Percentiles rank a stretch among this genome's conserved stretches.
Conservation (phyloP, 768 basidiomycete species). For the Tylopilus balloui region DNA sequence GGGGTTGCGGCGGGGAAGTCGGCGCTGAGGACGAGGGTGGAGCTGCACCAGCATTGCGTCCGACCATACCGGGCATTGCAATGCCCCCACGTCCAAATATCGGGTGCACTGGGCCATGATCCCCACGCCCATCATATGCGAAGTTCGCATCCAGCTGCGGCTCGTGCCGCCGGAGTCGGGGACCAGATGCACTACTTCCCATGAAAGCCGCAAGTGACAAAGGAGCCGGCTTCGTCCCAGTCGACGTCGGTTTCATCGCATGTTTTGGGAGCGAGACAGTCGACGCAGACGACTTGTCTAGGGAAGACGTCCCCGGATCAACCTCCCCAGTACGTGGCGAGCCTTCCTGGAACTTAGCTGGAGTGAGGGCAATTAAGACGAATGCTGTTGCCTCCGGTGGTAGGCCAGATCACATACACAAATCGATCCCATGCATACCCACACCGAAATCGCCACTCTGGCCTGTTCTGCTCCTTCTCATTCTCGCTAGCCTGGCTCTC, state of each 20-base stretch:
- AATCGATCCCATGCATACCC: slow-evolving; percentile 34
- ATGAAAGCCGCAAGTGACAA: slow-evolving; percentile 81
- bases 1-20: slow-evolving; percentile 1
- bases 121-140: slow-evolving; percentile 59
- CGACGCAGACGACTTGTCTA: slow-evolving; percentile 6
- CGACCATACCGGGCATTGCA: slow-evolving; percentile 70
- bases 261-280: slow-evolving; percentile 9
- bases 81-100: slow-evolving; percentile 71
- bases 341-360: slow-evolving; percentile 24
- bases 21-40: slow-evolving; percentile 7
- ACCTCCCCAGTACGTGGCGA: slow-evolving; percentile 4
- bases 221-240: slow-evolving; percentile 36
- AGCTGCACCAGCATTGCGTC: slow-evolving; percentile 9
- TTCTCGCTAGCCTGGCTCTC: slow-evolving; percentile 44
- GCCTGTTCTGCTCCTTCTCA: slow-evolving; percentile 34
- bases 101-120: slow-evolving; percentile 58
- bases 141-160: slow-evolving; percentile 67
- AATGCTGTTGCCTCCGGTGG: neutral
- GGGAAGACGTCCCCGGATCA: slow-evolving; percentile 8
- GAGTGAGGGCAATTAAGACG: slow-evolving; percentile 2
- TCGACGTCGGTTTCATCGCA: slow-evolving; percentile 8
- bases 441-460: slow-evolving; percentile 37
- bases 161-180: slow-evolving; percentile 65
- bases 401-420: slow-evolving; percentile 26
- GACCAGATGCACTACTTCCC: slow-evolving; percentile 72